These are phyloP conservation scores for Mycena amicta DNA, from an alignment of 768 basidiomycete species.

Conservation along the genomic window DNA sequence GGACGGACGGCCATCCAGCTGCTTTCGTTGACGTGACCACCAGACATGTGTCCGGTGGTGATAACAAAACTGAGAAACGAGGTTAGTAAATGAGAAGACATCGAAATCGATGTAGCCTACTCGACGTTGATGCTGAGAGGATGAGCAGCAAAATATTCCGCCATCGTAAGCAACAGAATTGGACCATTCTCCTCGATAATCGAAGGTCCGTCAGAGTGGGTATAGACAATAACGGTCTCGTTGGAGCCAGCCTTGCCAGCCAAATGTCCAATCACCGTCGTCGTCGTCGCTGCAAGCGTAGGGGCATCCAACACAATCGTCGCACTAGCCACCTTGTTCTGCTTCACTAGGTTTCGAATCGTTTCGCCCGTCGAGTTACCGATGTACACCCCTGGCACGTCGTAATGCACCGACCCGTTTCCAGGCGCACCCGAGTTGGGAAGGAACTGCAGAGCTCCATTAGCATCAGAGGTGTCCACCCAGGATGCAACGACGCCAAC, in stretches of 20 bases:
- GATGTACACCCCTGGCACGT: conserved; percentile 33
- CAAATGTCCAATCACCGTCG: conserved; percentile 30
- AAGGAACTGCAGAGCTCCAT: conserved; percentile 33
- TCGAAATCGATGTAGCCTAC: conserved; percentile 17
- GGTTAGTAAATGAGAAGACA: neutral
- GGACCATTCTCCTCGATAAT: conserved; percentile 37
- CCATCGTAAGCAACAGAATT: conserved; percentile 32
- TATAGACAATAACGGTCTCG: conserved; percentile 31
- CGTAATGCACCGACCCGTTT: conserved; percentile 25
- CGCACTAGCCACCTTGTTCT: conserved; percentile 25
- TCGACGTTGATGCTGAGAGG: conserved; percentile 31
- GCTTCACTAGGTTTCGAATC: conserved; percentile 26
- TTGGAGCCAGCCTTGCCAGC: conserved; percentile 22
- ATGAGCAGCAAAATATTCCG: conserved; percentile 31
- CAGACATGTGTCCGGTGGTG: conserved; percentile 34
- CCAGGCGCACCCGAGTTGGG: conserved; percentile 29
- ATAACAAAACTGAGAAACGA: conserved; percentile 30
- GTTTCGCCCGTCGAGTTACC: conserved; percentile 32
- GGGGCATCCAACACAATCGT: conserved; percentile 36
- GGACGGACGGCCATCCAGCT: conserved; percentile 31
- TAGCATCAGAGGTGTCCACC: conserved; percentile 31
- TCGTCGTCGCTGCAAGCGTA: conserved; percentile 21
- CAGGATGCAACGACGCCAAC: conserved; percentile 30
- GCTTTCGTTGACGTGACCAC: conserved; percentile 30
- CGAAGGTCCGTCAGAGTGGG: conserved; percentile 32